A percentile compares a stretch with the other conserved stretches of the same genome.
phyloP scores from a whole-genome alignment of 2,329 filamentous ascomycete genomes.

The Cadophora malorum region DNA sequence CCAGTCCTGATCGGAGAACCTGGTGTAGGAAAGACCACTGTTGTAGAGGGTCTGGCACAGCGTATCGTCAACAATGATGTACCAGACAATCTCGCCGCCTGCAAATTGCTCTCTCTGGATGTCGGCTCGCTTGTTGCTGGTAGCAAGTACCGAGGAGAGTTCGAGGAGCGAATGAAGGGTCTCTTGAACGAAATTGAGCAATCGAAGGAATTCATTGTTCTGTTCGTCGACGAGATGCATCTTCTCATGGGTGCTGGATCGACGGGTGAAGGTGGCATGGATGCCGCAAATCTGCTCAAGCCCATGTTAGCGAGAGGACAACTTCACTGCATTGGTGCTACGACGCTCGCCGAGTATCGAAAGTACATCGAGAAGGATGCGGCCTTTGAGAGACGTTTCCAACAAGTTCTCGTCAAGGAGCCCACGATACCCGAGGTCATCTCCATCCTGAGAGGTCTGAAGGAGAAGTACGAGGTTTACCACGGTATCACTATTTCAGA shows the following conservation, averaged over 20 bases:
- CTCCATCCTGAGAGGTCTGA: conserved; percentile 96
- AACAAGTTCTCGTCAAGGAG: conserved; percentile 97
- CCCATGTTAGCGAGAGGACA: conserved; percentile 97
- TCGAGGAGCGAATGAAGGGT: conserved; percentile 99
- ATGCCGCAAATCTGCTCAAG: conserved; percentile 96
- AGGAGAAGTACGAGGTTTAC: conserved; percentile 97
- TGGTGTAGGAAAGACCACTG: conserved; percentile 97
- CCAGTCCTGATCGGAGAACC: conserved; percentile 97
- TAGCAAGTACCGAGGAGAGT: conserved; percentile 98
- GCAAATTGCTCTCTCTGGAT: conserved; percentile 92
- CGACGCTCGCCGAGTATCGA: conserved; percentile 91
- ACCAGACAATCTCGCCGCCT: conserved; percentile 91
- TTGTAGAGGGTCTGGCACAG: conserved; percentile 93
- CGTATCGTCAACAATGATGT: conserved; percentile 97
- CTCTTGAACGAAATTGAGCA: conserved; percentile 96
- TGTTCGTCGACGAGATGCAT: conserved; percentile 99
- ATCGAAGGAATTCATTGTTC: conserved; percentile 93
- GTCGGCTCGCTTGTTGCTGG: conserved; percentile 94
- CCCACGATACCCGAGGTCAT: conserved; percentile 87
- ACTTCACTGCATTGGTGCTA: conserved; percentile 97
- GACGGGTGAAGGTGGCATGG: conserved; percentile 96
- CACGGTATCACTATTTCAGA: conserved; percentile 97
- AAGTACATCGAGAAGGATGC: conserved; percentile 99
- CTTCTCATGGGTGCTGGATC: conserved; percentile 96
- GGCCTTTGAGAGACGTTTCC: conserved; percentile 97